These are phyloP conservation scores for Zopfia rhizophila DNA, from an alignment of 2,329 filamentous ascomycete genomes.

Conservation along the genomic window DNA sequence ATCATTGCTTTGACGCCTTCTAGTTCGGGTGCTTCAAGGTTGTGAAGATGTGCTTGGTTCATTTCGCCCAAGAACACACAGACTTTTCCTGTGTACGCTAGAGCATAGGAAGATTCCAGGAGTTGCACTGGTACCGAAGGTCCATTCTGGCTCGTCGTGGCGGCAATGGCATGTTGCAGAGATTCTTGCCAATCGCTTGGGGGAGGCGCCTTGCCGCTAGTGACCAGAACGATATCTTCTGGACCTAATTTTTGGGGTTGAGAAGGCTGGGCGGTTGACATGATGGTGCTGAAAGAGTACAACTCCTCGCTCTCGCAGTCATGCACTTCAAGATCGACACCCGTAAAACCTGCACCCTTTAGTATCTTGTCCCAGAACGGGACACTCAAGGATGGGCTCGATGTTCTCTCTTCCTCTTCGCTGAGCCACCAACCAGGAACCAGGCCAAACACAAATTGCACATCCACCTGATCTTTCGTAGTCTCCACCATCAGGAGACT, in stretches of 20 bases:
- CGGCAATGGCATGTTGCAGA: too few relatives aligned
- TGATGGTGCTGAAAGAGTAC: not conserved
- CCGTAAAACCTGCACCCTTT: constrained; percentile 7
- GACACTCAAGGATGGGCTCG: constrained; percentile 3
- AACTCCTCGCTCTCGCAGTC: constrained; percentile 2
- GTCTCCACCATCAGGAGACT: constrained; percentile 25
- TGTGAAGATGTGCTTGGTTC: not conserved
- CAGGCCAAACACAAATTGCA: not conserved
- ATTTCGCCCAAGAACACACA: constrained; percentile 10
- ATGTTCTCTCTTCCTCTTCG: constrained; percentile 7
- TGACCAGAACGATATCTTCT: too few relatives aligned
- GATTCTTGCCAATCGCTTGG: too few relatives aligned
- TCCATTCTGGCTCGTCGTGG: too few relatives aligned
- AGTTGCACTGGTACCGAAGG: too few relatives aligned
- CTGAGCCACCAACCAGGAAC: not conserved
- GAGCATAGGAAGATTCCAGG: too few relatives aligned
- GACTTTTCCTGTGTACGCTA: constrained; percentile 5
- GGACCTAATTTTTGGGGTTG: too few relatives aligned
- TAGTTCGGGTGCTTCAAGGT: not conserved
- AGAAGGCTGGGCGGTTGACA: not conserved
- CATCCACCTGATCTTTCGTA: constrained; percentile 11
- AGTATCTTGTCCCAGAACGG: constrained; percentile 5
- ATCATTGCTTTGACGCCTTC: constrained; percentile 1
- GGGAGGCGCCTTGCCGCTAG: too few relatives aligned
- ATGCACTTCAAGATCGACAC: constrained; percentile 4